Percentiles rank a stretch among this genome's conserved stretches.
Evolutionary conservation across 768 basidiomycete genomes (phyloP).

Genomic region (Tricholoma saponaceum): DNA sequence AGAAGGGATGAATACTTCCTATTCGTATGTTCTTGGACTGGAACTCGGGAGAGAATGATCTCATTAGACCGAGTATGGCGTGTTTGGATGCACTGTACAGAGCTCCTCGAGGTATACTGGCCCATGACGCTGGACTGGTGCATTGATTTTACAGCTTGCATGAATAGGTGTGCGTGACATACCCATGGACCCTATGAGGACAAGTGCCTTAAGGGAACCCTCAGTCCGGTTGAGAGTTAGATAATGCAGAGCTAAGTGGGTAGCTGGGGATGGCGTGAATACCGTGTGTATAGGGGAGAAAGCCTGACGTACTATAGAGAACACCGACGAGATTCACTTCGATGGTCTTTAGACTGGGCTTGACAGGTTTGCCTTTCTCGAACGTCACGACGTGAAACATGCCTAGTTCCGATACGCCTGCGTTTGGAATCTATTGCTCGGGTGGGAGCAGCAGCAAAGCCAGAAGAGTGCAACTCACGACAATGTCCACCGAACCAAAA

Average conservation of each 20-base stretch:
- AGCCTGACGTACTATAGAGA: conserved; percentile 39
- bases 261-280: conserved; percentile 26
- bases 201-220: conserved; percentile 44
- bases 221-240: conserved; percentile 32
- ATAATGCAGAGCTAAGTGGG: conserved; percentile 49
- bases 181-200: conserved; percentile 57
- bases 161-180: conserved; percentile 4
- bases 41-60: conserved; percentile 37
- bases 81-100: conserved; percentile 53
- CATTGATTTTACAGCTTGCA: background rate
- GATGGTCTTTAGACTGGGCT: conserved; percentile 40
- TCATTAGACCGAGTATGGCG: conserved; percentile 49
- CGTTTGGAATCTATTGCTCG: conserved; percentile 42
- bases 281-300: background rate
- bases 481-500: conserved; percentile 50
- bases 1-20: conserved; percentile 48
- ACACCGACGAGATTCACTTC: conserved; percentile 47
- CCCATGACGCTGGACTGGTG: conserved; percentile 45
- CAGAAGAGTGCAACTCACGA: conserved; percentile 30
- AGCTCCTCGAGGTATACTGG: conserved; percentile 35
- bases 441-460: background rate
- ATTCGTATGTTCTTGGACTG: conserved; percentile 36
- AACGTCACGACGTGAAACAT: conserved; percentile 25
- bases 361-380: conserved; percentile 37
- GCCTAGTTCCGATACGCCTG: conserved; percentile 39